phyloP scores from a whole-genome alignment of 2,329 filamentous ascomycete species.

The Xylaria sp. region DNA sequence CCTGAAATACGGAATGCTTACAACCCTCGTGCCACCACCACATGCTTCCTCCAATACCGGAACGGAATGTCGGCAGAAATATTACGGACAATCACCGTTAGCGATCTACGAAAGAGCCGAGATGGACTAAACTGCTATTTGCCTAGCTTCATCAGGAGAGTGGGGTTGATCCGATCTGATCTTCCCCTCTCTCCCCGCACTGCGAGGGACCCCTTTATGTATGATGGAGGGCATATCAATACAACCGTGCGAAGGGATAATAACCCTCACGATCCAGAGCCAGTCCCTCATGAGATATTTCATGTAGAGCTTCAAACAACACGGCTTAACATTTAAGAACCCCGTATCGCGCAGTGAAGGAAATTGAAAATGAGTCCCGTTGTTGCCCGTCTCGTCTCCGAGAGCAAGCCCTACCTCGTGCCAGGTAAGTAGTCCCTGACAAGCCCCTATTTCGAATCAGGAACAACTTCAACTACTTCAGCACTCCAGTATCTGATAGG shows the following conservation, averaged over 20 bases:
- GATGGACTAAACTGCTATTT: no score
- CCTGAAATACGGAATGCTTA: no score
- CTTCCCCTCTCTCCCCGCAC: neutral
- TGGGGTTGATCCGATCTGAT: neutral
- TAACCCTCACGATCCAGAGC: no score
- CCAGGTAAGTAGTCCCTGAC: constrained; percentile 26
- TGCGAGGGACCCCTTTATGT: neutral
- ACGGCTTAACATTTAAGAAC: no score
- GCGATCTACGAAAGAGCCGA: no score
- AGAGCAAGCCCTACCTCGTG: constrained; percentile 39
- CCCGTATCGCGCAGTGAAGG: neutral
- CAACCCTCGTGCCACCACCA: no score
- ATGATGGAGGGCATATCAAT: no score
- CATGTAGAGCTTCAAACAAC: neutral
- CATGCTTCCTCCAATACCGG: no score
- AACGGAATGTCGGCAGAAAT: no score
- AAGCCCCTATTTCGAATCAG: neutral
- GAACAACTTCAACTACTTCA: neutral
- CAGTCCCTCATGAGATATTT: neutral
- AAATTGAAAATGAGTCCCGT: constrained; percentile 22
- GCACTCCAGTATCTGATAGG: constrained; percentile 12
- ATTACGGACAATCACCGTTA: no score
- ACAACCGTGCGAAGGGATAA: no score
- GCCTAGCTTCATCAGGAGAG: neutral
- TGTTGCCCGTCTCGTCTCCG: constrained; percentile 30